Base-by-base conservation (phyloP, 352 stramenopile species). In the Phytophthora europaea region DNA sequence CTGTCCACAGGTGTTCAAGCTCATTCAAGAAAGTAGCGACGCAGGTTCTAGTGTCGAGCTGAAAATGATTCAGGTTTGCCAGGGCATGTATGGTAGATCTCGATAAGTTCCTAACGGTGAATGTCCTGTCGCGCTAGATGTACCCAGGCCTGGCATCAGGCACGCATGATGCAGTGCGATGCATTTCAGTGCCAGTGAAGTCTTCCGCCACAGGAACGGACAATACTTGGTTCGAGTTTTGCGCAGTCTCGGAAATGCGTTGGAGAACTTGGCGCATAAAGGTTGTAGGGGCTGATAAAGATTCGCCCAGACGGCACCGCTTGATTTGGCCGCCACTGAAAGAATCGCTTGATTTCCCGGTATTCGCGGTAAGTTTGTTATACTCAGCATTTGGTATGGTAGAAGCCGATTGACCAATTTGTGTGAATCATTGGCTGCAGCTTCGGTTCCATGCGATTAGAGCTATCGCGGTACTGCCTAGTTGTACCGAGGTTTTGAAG, bases 291-390 rank as follows among this genome's bases (percentile, higher is more conserved):
- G 4, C 18, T 65, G 48, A 18, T 1, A 56, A 61, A 23, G 65
- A 22, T 48, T 31, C n/a, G 4, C 50, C 6, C 15, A 67, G 65
- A 16, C 38, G 52, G 13, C 18, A 64, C 13, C 54, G 69, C 23
- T 22, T 84, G 26, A 47, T 65, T 36, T 88, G 79, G 79, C 79
- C 81, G 22, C 82, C 74, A 9, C 64, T 88, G 56, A 80, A 79
- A 56, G 77, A 82, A 23, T 87, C 72, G 26, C 80, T 87, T 23
- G 77, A 75, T 9, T 74, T 75, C 31, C 65, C 67, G 4, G 40
- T 43, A 6, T 53, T 76, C 50, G 26, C 38, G 52, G 81, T 87
- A 62, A 34, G 79, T 58, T n/a, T 51, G 20, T 8, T 53, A 53
- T 8, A 28, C 7, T 53, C 13, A 22, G 20, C 10, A 6, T 23